A percentile compares a stretch with the other conserved stretches of the same genome.
phyloP scores from a whole-genome alignment of 257 asterid species.

The Solanum pimpinellifolium region DNA sequence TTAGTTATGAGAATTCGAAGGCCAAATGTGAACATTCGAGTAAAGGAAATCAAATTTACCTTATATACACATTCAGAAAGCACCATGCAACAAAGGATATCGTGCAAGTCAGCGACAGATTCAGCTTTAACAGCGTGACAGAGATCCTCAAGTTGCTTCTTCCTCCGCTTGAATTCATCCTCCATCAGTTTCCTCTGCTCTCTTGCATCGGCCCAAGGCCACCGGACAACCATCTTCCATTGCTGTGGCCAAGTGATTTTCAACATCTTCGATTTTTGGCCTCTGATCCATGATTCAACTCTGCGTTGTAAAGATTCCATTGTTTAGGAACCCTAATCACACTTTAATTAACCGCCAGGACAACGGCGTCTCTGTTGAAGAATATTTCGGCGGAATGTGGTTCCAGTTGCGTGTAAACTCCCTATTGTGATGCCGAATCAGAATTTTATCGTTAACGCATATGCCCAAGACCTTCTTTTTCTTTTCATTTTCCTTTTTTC shows the following conservation, averaged over 20 bases:
- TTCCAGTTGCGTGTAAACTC: conserved; percentile 3
- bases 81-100: conserved; percentile 93
- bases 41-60: not conserved
- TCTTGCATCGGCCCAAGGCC: conserved; percentile 81
- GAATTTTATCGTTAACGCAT: conserved; percentile 3
- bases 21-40: not conserved
- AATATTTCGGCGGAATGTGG: conserved; percentile 13
- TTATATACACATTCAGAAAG: conserved; percentile 73
- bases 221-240: conserved; percentile 65
- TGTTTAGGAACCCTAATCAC: conserved; percentile 25
- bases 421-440: not conserved
- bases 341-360: not conserved
- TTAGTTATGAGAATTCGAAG: not conserved
- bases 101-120: conserved; percentile 81
- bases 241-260: conserved; percentile 77
- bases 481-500: not conserved
- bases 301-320: conserved; percentile 55
- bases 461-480: not conserved
- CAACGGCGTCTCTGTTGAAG: not conserved
- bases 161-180: conserved; percentile 59
- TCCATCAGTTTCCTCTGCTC: conserved; percentile 56
- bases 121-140: conserved; percentile 82
- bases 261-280: conserved; percentile 60
- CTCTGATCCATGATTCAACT: conserved; percentile 92
- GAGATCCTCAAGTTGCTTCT: conserved; percentile 71